Base-by-base conservation (phyloP, 1,284 basidiomycete species). In the Erythrobasidium hasegawianum region DNA sequence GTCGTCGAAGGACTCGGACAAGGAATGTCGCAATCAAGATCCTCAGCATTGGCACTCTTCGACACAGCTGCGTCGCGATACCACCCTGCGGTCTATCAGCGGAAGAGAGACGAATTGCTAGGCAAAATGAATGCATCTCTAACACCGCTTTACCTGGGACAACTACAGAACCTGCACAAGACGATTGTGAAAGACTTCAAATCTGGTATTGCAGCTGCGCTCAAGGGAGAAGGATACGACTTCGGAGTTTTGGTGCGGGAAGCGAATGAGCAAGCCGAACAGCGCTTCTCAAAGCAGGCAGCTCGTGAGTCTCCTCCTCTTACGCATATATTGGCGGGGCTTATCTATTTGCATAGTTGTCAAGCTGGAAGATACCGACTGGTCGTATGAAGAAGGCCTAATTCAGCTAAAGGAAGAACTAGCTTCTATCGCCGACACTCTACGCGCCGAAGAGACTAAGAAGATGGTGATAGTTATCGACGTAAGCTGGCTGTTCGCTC, bases 381-480 rank as follows among this genome's bases (percentile, higher is more conserved):
- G 95, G 95, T 83, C 80, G 52, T 92, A 88, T 81, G 86, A 89
- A 69, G 91, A 97, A 57, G 92, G 96, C 74, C 77, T 89, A 22
- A 81, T 78, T 26, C 78, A 87, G 66, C 78, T 99, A 68, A 83
- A 83, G 71, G 88, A 90, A 70, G 94, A 97, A 75, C 82, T 97
- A 49, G 79, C 81, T 59, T 79, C 80, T 59, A 89, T 97, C 41
- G 91, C 90, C 1, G 89, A 95, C 74, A 85, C 90, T 74, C 89
- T 89, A 74, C 83, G 95, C 72, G 90, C 88, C 73, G 95, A 99
- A 74, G 95, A 99, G 81, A 97, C 93, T 54, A 94, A 94, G 82
- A 98, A 98, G 83, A 95, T 96, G 89, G 82, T 97, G 73, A 92
- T 90, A 73, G 79, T 84, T 26, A 92, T 97, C 70, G 93, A 97